Base-by-base conservation (phyloP, 2,329 filamentous ascomycete genomes). In the Fusarium mundagurra region DNA sequence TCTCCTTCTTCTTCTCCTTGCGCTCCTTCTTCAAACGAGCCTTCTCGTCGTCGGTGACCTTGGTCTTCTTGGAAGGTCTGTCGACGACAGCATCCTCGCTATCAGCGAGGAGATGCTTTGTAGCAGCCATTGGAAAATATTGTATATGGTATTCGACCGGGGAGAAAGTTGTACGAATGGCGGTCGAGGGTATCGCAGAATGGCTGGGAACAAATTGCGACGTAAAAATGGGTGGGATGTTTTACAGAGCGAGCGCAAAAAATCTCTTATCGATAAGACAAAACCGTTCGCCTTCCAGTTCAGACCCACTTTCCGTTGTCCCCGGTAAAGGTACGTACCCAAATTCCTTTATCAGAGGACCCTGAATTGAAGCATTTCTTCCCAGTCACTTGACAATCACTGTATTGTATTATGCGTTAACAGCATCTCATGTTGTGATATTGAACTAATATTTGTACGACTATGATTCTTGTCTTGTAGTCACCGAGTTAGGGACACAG, bases 1-100 rank as follows among this genome's bases (percentile, higher is more conserved):
- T 83, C 29, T 83, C 82, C 78, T 84, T 85, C 77, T 85, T 85
- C 65, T 81, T 80, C 33, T 82, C 78, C 75, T 84, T 83, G 73
- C 81, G 79, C 39, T 83, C 82, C 78, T 84, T 83, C 81, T 85
- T 85, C 73, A 82, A 36, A 36, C 78, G 78, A 44, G 77, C 78
- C 77, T 80, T 81, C 57, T 82, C 80, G 53, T 80, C 74, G 58
- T 79, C 75, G 67, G 77, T 75, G 67, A 82, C 75, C 80, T 85
- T 85, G 67, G 80, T 79, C 78, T 85, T 85, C 78, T 85, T 85
- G 72, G 77, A 79, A 20, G 83, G 82, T 31, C 82, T 80, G 31
- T 76, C 72, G 50, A 69, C 73, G 58, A 63, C 73, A 54, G 67
- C 72, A 54, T 74, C 76, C 73, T 84, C 82, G 73, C 77, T 80